Conservation (phyloP, 768 basidiomycete genomes). For the Russula ochroleuca region DNA sequence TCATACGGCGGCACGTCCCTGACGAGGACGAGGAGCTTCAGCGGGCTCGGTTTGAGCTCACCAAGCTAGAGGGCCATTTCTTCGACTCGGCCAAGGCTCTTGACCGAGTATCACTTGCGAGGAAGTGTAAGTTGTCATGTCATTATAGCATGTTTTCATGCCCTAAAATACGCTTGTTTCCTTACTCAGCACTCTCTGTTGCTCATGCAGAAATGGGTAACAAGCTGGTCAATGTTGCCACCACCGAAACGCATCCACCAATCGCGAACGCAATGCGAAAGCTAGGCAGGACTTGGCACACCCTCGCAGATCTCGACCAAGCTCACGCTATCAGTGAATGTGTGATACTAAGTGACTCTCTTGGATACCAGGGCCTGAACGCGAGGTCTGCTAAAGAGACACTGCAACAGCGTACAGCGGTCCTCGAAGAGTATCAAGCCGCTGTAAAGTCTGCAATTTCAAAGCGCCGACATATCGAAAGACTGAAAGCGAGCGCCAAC, state of each 20-base stretch:
- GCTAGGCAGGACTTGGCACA: conserved; percentile 83
- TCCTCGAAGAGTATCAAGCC: conserved; percentile 90
- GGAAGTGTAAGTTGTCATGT: conserved; percentile 57
- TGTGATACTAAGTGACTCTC: conserved; percentile 90
- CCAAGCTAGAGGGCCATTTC: conserved; percentile 87
- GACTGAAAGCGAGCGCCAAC: conserved; percentile 78
- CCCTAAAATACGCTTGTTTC: conserved; percentile 14
- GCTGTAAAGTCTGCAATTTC: conserved; percentile 92
- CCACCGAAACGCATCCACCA: conserved; percentile 82
- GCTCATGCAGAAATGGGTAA: conserved; percentile 91
- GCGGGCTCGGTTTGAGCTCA: conserved; percentile 84
- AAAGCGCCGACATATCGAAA: conserved; percentile 87
- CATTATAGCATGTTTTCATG: conserved; percentile 11
- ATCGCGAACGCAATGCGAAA: conserved; percentile 81
- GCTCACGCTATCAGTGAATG: conserved; percentile 93
- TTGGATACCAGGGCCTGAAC: conserved; percentile 95
- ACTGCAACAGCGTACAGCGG: conserved; percentile 79
- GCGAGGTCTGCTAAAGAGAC: conserved; percentile 97
- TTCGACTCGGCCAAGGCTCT: conserved; percentile 90
- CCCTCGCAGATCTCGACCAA: conserved; percentile 80
- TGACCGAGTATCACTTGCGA: conserved; percentile 73
- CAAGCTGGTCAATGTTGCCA: conserved; percentile 82
- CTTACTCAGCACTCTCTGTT: conserved; percentile 59
- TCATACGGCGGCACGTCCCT: conserved; percentile 75
- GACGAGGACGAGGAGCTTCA: conserved; percentile 95